Conservation (phyloP, 306 rosid species). For the Prunus salicina region DNA sequence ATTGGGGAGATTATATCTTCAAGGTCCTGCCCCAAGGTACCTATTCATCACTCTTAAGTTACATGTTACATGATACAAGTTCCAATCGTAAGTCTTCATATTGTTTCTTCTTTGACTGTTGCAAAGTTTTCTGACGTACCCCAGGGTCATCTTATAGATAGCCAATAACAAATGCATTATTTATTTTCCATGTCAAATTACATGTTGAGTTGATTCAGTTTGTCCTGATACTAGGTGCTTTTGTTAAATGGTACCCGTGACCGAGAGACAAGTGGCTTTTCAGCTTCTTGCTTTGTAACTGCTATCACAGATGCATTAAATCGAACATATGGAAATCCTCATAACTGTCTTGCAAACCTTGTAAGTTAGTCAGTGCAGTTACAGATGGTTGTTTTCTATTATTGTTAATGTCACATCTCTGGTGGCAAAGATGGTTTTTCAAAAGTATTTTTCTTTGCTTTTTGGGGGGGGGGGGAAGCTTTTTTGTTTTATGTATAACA, state of each 20-base stretch:
- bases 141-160: background rate
- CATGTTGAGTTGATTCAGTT: background rate
- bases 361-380: conserved; percentile 47
- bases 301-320: conserved; percentile 86
- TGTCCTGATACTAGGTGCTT: conserved; percentile 51
- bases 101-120: conserved; percentile 9
- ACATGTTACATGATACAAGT: conserved; percentile 15
- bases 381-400: background rate
- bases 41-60: conserved; percentile 13
- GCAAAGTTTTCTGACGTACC: conserved; percentile 1
- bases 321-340: conserved; percentile 71
- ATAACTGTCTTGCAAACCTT: conserved; percentile 53
- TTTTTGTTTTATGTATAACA: background rate
- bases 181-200: background rate
- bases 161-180: background rate
- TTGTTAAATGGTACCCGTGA: conserved; percentile 72
- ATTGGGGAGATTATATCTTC: conserved; percentile 87
- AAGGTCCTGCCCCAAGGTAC: conserved; percentile 88
- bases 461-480: too few relatives aligned
- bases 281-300: conserved; percentile 78
- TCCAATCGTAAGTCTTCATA: conserved; percentile 10
- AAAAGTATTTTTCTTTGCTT: too few relatives aligned
- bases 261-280: conserved; percentile 79
- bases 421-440: background rate
- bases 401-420: too few relatives aligned